phyloP scores from a whole-genome alignment of 495 filamentous ascomycete species.

The Lophium mytilinum region DNA sequence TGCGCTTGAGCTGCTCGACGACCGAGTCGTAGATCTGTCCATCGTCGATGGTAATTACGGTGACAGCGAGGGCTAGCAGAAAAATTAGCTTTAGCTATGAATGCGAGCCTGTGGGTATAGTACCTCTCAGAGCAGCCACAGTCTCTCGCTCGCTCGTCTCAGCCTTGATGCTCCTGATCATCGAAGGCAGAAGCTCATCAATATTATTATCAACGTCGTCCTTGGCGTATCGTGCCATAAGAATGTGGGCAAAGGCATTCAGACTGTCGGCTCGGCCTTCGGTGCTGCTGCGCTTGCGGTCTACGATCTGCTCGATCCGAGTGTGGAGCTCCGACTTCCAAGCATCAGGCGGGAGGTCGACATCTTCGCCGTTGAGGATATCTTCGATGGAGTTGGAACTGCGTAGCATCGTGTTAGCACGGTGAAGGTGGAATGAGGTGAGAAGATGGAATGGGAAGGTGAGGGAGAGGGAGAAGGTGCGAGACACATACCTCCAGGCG shows the following conservation, averaged over 20 bases:
- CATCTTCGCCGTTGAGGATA: constrained; percentile 44
- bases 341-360: constrained; percentile 41
- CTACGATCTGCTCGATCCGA: constrained; percentile 71
- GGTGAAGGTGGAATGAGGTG: constrained; percentile 2
- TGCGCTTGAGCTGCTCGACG: constrained; percentile 54
- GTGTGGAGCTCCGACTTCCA: constrained; percentile 63
- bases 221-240: constrained; percentile 64
- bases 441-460: background rate
- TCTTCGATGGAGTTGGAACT: constrained; percentile 48
- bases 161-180: constrained; percentile 63
- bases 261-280: constrained; percentile 70
- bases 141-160: constrained; percentile 68
- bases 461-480: background rate
- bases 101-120: background rate
- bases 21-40: constrained; percentile 62
- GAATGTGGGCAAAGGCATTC: constrained; percentile 58
- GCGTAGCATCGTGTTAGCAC: constrained; percentile 7
- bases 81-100: background rate
- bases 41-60: constrained; percentile 63
- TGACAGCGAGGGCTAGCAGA: constrained; percentile 57
- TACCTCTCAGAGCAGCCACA: constrained; percentile 55
- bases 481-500: constrained; percentile 52
- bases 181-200: constrained; percentile 58
- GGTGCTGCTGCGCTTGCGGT: constrained; percentile 78
- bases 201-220: constrained; percentile 56